Base-by-base conservation (phyloP, 495 filamentous ascomycete genomes). In the Usnea hakonensis region DNA sequence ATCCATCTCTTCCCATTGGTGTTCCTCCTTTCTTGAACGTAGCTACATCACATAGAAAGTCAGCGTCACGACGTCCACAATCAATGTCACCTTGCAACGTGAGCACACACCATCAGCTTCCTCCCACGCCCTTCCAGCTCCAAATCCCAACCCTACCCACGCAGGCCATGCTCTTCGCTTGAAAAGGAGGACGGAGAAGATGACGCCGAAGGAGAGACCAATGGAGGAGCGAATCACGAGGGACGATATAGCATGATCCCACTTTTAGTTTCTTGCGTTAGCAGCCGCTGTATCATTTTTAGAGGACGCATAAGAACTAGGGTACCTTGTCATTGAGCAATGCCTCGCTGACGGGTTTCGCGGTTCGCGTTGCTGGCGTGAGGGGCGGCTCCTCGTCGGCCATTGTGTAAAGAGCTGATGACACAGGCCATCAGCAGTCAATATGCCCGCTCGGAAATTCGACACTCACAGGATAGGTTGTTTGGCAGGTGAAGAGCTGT, bases 141-240 rank as follows among this genome's bases (percentile, higher is more conserved):
- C 94, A 73, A 99, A 97, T 48, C 94, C 94, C 50, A 91, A 79
- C 58, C 94, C 94, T 67, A 95, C 85, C 74, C 86, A 92, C 32
- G 89, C 95, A 55, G 94, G 94, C 89, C 94, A 99, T 67, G 93
- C 90, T 74, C 94, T 85, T 72, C 94, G 86, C 82, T 95, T 96
- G 84, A 99, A 99, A 32, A 99, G 77, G 54, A 99, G 86, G 36
- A 99, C 92, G 53, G 92, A 97, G 81, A 99, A 97, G 75, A 97
- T 88, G 74, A 97, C 87, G 76, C 94, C 94, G 77, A 97, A 97
- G 60, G 87, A 89, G 67, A 96, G 85, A 68, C 94, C 94, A 73
- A 99, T 84, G 55, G 88, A 85, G 60, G 91, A 96, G 74, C 94
- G 91, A 78, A 97, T 92, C 70, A 97, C 83, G 77, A 96, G 83